Percentiles rank a stretch among this genome's conserved stretches.
phyloP scores from a whole-genome alignment of 805 yeast species.

The Yamadazyma sp. region DNA sequence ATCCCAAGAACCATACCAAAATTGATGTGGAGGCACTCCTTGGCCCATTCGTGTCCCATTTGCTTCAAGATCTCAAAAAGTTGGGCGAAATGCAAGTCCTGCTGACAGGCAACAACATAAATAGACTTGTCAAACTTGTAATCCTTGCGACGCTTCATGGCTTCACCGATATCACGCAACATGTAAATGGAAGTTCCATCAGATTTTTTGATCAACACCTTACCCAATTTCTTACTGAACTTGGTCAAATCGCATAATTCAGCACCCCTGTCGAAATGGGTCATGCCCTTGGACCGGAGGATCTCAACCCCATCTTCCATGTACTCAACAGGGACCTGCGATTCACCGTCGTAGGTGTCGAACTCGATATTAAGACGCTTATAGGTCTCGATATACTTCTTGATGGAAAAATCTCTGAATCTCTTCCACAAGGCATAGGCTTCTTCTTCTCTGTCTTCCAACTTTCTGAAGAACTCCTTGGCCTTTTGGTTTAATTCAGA shows the following conservation, averaged over 20 bases:
- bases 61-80: slow-evolving; percentile 90
- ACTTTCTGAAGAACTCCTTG: slow-evolving; percentile 77
- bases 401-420: slow-evolving; percentile 90
- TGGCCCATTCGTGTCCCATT: slow-evolving; percentile 88
- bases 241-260: slow-evolving; percentile 78
- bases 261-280: slow-evolving; percentile 90
- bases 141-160: slow-evolving; percentile 80
- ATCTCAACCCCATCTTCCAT: slow-evolving; percentile 65
- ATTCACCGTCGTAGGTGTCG: slow-evolving; percentile 92
- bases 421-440: slow-evolving; percentile 79
- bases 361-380: slow-evolving; percentile 87
- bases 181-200: slow-evolving; percentile 94
- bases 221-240: slow-evolving; percentile 89
- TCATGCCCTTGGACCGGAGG: slow-evolving; percentile 66
- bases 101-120: slow-evolving; percentile 94
- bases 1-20: slow-evolving; percentile 98
- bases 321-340: slow-evolving; percentile 76
- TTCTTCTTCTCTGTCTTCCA: slow-evolving; percentile 90
- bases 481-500: slow-evolving; percentile 73
- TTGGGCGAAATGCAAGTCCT: slow-evolving; percentile 91
- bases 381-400: slow-evolving; percentile 81
- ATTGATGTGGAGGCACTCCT: slow-evolving; percentile 75
- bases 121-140: slow-evolving; percentile 93
- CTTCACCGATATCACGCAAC: slow-evolving; percentile 97
- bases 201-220: slow-evolving; percentile 86